Evolutionary conservation across 352 stramenopile species (phyloP), one percentile per base, ranked within the genome.

Genomic region (Globisporangium barbulae): DNA sequence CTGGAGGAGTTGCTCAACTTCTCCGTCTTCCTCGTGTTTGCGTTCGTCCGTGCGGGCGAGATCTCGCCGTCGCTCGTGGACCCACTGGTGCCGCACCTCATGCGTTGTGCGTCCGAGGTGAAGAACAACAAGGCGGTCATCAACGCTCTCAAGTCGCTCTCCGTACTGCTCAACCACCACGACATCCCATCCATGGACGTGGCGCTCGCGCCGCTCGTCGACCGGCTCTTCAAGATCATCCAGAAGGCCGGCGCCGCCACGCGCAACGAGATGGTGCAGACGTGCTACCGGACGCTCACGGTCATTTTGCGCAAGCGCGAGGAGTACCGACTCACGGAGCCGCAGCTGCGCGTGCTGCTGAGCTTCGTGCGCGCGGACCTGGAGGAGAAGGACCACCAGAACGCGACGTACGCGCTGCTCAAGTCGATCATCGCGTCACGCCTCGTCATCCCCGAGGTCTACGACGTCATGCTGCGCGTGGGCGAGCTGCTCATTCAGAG

Each of bases 381-480:
- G 25, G 85, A 96, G 55, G 93, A 98, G 56, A 91, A 86, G 56
- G 93, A 98, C 59, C 91, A 98, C 63, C 93, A 98, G 69, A 98
- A 98, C 76, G 81, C 95, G 22, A 98, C 96, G 21, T 97, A 98
- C 67, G 78, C 88, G 45, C 76, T 98, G 55, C 77, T 98, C 5
- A 98, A 98, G 66, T 83, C 90, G 19, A 93, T 99, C 59, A 83
- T 95, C 42, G 85, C 88, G 33, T 96, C 90, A 6, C 90, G 81
- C 22, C 95, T 97, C 35, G 84, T 98, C 13, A 96, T 98, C 52
- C 79, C 94, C 49, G 95, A 98, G 69, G 88, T 98, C 61, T 99
- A 98, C 73, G 96, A 99, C 69, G 79, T 98, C 15, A 98, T 98
- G 80, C 85, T 98, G 50, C 89, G 87, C 54, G 84, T 98, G 25